Evolutionary conservation across 2,329 filamentous ascomycete genomes (phyloP), one percentile per base, ranked within the genome.

Genomic region (Xylariomycetidae sp.): DNA sequence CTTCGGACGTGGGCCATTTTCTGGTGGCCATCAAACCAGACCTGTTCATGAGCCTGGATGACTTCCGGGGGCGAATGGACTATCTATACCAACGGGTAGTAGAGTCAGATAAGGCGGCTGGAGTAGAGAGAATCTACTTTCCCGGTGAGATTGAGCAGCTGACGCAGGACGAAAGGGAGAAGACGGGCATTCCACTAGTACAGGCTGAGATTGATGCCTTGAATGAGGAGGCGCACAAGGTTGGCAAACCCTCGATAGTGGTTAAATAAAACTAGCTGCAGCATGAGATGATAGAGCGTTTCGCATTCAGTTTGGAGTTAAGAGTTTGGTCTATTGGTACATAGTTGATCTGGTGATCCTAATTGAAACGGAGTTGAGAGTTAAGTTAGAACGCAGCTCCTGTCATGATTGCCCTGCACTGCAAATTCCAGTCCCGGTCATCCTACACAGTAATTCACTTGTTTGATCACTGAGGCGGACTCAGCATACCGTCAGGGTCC

Each of bases 1-100:
- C 77, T 2, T 78, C 81, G 0, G 78, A 88, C 48, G 84, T 88
- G 0, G 84, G 85, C 0, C 85, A 88, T 53, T 87, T 88, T 41
- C 54, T 88, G 2, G 62, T 87, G 2, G 82, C 75, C 13, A 74
- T 88, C 45, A 85, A 84, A 52, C 83, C 84, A 0, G 82, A 88
- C 47, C 61, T 88, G 14, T 88, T 88, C 41, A 77, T 88, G 72
- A 69, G 67, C 33, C 42, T 82, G 38, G 77, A 82, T 1, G 81
- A 86, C 26, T 88, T 88, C 51, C 74, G 75, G 18, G 67, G 69
- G 32, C 63, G 81, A 7, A 78, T 80, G 67, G 63, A 70, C 33
- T 64, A 71, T 19, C 51, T 80, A 3, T 74, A 79, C 41, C 60
- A 72, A 34, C 57, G 66, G 7, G 72, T 80, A 1, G 66, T 74